Conservation (phyloP, 306 rosid genomes). For the Acacia confusa region DNA sequence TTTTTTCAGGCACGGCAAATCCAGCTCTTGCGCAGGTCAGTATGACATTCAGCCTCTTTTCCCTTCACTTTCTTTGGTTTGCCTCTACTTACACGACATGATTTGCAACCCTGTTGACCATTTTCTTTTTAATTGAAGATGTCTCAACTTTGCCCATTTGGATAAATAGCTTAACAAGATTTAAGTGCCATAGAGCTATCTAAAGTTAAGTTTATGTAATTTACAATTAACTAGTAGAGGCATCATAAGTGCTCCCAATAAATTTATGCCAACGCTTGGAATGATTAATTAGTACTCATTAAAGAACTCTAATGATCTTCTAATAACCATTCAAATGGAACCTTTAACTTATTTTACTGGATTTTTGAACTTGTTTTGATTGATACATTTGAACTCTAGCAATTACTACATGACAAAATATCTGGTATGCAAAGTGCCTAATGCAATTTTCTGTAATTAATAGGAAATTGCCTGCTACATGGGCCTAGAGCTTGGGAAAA, state of each 20-base stretch:
- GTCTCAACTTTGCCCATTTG: neutral
- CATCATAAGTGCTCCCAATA: neutral
- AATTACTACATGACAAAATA: neutral
- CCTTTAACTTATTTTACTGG: neutral
- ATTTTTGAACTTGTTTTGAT: neutral
- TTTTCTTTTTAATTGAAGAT: neutral
- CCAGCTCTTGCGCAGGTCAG: too few relatives aligned
- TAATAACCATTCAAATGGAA: neutral
- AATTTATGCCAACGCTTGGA: neutral
- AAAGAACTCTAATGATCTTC: neutral
- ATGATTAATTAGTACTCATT: neutral
- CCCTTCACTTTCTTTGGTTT: too few relatives aligned
- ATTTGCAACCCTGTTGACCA: neutral
- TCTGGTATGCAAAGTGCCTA: constrained; percentile 3
- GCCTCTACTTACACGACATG: neutral
- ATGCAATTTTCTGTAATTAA: constrained; percentile 6
- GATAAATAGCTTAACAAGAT: neutral
- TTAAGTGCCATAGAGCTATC: neutral
- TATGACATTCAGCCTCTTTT: too few relatives aligned
- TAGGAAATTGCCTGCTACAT: constrained; percentile 95
- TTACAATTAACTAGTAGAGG: neutral
- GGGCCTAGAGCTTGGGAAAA: constrained; percentile 88
- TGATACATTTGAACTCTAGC: constrained; percentile 19
- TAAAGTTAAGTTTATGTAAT: neutral
- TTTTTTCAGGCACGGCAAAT: too few relatives aligned